phyloP scores from a whole-genome alignment of 345 rosid genomes.

The Hevea brasiliensis region DNA sequence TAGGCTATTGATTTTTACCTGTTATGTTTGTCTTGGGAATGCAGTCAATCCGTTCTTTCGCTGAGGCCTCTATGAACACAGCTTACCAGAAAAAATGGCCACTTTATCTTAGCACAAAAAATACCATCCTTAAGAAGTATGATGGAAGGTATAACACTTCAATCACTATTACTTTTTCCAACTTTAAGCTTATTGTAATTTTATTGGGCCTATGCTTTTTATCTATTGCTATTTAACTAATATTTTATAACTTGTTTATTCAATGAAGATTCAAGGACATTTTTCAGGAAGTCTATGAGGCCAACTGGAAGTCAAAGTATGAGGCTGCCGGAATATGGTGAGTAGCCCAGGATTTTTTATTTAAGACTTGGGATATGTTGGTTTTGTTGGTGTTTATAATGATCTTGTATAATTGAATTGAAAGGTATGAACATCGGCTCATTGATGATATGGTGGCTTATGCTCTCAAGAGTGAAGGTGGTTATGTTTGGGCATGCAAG shows the following conservation, averaged over 20 bases:
- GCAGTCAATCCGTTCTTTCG: constrained; percentile 90
- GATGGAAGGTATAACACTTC: constrained; percentile 78
- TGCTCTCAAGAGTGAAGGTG: constrained; percentile 95
- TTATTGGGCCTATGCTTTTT: not conserved
- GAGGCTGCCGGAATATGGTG: constrained; percentile 98
- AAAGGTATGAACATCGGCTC: constrained; percentile 98
- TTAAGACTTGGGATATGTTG: not conserved
- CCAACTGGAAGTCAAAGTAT: constrained; percentile 84
- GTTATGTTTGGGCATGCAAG: constrained; percentile 99
- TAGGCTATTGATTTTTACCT: constrained; percentile 12
- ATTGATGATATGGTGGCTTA: constrained; percentile 99
- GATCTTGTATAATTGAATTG: constrained; percentile 23
- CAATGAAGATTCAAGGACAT: constrained; percentile 88
- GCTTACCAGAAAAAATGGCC: constrained; percentile 98
- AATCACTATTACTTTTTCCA: not conserved
- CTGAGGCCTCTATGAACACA: constrained; percentile 90
- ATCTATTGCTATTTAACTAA: not conserved
- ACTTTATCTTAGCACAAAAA: constrained; percentile 96
- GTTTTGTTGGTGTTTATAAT: not conserved
- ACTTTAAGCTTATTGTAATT: not conserved
- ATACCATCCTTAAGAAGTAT: constrained; percentile 97
- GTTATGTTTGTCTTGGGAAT: constrained; percentile 17
- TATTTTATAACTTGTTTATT: constrained; percentile 10
- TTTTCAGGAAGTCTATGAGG: constrained; percentile 95
- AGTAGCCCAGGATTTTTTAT: constrained; percentile 13